Evolutionary conservation across 169 alveolate species (phyloP), one percentile per base, ranked within the genome.

Genomic region (Plasmodium blacklocki): DNA sequence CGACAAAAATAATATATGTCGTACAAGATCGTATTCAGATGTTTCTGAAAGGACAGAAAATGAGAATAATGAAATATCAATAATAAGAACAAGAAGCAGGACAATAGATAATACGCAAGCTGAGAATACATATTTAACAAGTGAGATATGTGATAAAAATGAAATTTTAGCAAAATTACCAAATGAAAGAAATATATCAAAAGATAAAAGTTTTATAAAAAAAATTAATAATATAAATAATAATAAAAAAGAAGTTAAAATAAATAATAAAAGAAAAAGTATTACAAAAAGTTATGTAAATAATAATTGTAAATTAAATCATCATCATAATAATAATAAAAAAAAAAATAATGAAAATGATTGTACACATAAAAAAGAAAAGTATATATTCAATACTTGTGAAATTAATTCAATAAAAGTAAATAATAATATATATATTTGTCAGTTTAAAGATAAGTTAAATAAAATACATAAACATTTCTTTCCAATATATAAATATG

Each of bases 401-500:
- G 32, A 52, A 29, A 50, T 50, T 50, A 78, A 66, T 47, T 75
- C 67, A 64, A 78, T 78, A 8, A 47, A 66, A 66, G 43, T 78
- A 71, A 66, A 66, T 39, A 78, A 78, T 54, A 67, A 78, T 45
- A 66, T 26, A 78, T 78, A 66, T 19, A 78, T 78, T 21, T 26
- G 49, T 59, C 64, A 78, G 54, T 78, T 32, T 66, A 78, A 54
- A 66, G 54, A 78, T 58, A 78, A 29, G 45, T 71, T 78, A 78
- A 66, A 78, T 78, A 78, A 66, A 52, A 32, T 66, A 26, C 89
- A 70, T 58, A 78, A 50, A n/a, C 67, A 52, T 59, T 26, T 78
- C 29, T 78, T 78, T 71, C 89, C 89, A 12, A 78, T 78, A 66
- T 78, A 66, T 60, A 78, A 64, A 23, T 78, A 78, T 43, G 89